These are phyloP conservation scores for Vitellaria paradoxa DNA, from an alignment of 179 eudicot species.

Conservation along the genomic window DNA sequence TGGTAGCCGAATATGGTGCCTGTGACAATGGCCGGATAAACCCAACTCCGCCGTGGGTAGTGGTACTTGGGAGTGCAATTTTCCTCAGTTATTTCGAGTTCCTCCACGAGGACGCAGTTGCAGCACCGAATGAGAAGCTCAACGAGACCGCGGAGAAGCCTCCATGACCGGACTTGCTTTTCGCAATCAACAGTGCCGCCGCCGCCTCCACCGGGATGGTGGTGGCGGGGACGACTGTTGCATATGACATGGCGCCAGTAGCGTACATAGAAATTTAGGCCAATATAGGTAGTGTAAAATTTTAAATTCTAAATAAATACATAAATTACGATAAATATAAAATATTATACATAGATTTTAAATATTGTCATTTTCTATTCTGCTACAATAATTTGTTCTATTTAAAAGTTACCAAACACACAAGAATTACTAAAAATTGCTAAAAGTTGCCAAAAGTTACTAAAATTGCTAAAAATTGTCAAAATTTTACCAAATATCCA, in stretches of 20 bases:
- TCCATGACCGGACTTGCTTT: slow-evolving; percentile 75
- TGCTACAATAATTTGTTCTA: no score
- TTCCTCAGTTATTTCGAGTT: not conserved
- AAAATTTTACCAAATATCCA: no score
- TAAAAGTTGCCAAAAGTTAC: no score
- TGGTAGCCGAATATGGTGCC: slow-evolving; percentile 59
- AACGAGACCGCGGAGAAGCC: slow-evolving; percentile 57
- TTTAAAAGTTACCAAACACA: no score
- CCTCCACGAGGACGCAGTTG: slow-evolving; percentile 37
- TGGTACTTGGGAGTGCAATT: not conserved
- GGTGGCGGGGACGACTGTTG: slow-evolving; percentile 18
- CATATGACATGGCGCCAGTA: slow-evolving; percentile 5
- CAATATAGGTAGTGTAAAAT: no score
- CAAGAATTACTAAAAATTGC: no score
- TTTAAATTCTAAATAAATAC: no score
- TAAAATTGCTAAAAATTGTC: no score
- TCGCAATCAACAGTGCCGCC: slow-evolving; percentile 63
- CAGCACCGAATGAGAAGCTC: slow-evolving; percentile 66
- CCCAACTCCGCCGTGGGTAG: not conserved
- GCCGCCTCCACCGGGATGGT: slow-evolving; percentile 22
- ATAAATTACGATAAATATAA: no score
- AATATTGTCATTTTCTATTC: no score
- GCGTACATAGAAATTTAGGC: no score
- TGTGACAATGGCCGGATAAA: slow-evolving; percentile 31
- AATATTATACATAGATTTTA: no score